Conservation (phyloP, 1,284 basidiomycete genomes). For the Phellinidium pouzarii region DNA sequence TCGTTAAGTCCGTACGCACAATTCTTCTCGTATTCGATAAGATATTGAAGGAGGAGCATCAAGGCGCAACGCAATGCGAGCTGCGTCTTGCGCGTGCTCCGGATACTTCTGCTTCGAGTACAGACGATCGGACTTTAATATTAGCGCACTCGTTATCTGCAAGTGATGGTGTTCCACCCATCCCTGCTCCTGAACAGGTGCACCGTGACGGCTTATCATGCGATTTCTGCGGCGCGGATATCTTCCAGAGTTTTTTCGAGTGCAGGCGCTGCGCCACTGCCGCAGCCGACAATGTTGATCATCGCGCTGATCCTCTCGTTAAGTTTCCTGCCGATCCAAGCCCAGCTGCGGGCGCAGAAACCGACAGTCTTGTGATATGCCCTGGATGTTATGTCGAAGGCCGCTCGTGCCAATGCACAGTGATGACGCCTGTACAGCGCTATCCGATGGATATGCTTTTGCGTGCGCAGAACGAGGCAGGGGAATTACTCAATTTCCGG, state of each 20-base stretch:
- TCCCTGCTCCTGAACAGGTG: background rate
- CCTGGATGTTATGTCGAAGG: slow-evolving; percentile 70
- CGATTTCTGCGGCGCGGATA: slow-evolving; percentile 70
- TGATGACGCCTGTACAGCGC: slow-evolving; percentile 53
- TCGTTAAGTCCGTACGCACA: slow-evolving; percentile 21
- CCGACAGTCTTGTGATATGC: slow-evolving; percentile 49
- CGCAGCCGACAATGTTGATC: slow-evolving; percentile 18
- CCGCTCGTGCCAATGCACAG: slow-evolving; percentile 51
- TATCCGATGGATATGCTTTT: slow-evolving; percentile 37
- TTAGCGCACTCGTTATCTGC: background rate
- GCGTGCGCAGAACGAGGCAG: slow-evolving; percentile 35
- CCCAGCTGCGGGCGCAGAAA: background rate
- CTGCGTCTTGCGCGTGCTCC: background rate
- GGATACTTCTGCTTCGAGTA: background rate
- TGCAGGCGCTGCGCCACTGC: slow-evolving; percentile 40
- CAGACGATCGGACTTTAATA: background rate
- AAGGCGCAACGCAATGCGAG: slow-evolving; percentile 4
- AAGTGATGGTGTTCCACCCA: background rate
- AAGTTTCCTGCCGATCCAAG: background rate
- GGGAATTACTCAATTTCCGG: slow-evolving; percentile 19
- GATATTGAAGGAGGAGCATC: slow-evolving; percentile 51
- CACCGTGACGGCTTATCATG: slow-evolving; percentile 37
- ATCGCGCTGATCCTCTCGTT: background rate
- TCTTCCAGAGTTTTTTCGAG: slow-evolving; percentile 74
- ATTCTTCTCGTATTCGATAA: slow-evolving; percentile 50